A percentile compares a stretch with the other conserved stretches of the same genome.
Conservation (phyloP, 73 alveolate genomes). For the Tetrahymena thermophila region DNA sequence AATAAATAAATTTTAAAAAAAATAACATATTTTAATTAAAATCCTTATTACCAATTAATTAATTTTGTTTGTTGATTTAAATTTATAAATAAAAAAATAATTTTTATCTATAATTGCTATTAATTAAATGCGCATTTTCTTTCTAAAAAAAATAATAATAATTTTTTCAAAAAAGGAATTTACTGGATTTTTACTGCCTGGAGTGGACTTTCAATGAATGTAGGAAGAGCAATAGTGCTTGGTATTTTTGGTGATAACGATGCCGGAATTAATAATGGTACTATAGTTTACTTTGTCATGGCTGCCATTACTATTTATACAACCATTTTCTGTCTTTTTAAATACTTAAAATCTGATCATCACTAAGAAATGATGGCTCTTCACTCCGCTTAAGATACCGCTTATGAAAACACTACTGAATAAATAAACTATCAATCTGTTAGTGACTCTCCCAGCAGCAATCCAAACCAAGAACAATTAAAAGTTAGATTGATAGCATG, state of each 20-base stretch:
- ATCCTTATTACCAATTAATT: too few relatives aligned
- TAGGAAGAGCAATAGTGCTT: background rate
- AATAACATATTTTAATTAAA: too few relatives aligned
- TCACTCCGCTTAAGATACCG: background rate
- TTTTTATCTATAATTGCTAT: too few relatives aligned
- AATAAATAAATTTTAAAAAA: background rate
- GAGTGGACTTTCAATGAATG: background rate
- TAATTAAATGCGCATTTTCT: too few relatives aligned
- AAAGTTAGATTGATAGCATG: background rate
- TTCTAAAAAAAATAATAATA: too few relatives aligned
- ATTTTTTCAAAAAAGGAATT: background rate
- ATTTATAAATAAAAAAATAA: too few relatives aligned
- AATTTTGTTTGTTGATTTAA: too few relatives aligned
- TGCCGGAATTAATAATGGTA: background rate
- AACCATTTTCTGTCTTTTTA: background rate
- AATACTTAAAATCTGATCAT: background rate
- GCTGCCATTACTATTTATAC: background rate
- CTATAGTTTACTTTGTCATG: background rate
- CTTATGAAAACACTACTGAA: background rate
- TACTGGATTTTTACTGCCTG: background rate
- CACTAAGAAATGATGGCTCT: background rate
- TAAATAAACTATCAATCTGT: background rate
- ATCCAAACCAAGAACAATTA: background rate
- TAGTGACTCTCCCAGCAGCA: background rate
- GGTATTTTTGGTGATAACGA: background rate